Evolutionary conservation across 139 green algal genomes (phyloP).

Genomic region (Micractinium conductrix): DNA sequence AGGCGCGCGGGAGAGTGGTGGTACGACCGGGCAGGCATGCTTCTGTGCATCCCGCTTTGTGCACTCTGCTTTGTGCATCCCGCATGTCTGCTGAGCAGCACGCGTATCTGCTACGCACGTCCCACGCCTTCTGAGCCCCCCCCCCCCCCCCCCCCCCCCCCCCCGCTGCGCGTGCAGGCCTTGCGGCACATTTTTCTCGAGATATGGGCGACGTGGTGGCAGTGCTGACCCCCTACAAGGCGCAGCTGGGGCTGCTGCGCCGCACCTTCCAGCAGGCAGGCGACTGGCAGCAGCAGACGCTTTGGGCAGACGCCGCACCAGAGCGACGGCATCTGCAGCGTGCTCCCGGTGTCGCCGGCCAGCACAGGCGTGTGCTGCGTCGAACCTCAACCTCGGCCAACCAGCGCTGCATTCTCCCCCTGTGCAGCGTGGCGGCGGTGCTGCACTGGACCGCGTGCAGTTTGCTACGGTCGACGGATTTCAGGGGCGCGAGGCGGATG

Average conservation of each 20-base stretch:
- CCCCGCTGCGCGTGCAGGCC: slow-evolving; percentile 30
- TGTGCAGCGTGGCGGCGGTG: slow-evolving; percentile 5
- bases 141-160: no score
- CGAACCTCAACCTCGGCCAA: no score
- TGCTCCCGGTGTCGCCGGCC: no score
- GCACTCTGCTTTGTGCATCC: background rate
- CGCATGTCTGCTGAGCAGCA: background rate
- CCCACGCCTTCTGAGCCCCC: no score
- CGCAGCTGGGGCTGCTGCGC: slow-evolving; percentile 57
- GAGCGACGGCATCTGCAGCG: no score
- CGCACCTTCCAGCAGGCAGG: slow-evolving; percentile 32
- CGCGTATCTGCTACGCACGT: no score
- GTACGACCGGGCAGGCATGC: no score
- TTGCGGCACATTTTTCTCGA: slow-evolving; percentile 20
- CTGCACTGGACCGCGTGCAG: slow-evolving; percentile 15
- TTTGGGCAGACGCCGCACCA: no score
- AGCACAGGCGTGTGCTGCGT: no score
- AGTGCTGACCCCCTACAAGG: slow-evolving; percentile 85
- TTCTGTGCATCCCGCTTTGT: background rate
- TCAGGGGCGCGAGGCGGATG: slow-evolving; percentile 94
- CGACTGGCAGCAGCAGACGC: background rate
- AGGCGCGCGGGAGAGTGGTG: background rate
- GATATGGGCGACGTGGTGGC: slow-evolving; percentile 61
- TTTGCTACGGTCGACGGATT: slow-evolving; percentile 55
- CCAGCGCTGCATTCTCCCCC: background rate